These are phyloP conservation scores for Collybia nuda DNA, from an alignment of 768 basidiomycete genomes.

Conservation along the genomic window DNA sequence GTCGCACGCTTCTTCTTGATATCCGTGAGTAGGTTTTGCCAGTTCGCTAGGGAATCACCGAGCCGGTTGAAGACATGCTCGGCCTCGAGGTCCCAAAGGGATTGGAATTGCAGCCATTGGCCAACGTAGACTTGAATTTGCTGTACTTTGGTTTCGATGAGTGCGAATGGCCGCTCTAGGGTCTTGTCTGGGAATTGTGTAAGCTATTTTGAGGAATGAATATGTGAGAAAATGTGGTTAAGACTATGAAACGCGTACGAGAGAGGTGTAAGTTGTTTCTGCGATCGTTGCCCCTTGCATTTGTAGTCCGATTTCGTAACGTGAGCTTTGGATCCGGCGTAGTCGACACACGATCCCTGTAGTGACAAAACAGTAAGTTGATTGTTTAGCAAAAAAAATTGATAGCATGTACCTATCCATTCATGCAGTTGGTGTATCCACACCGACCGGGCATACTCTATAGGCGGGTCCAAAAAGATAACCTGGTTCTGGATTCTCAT, in stretches of 20 bases:
- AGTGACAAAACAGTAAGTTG: background rate
- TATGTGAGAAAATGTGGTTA: background rate
- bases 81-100: constrained; percentile 96
- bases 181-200: constrained; percentile 72
- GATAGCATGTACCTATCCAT: constrained; percentile 64
- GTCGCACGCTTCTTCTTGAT: constrained; percentile 96
- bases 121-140: constrained; percentile 88
- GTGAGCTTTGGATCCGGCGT: constrained; percentile 87
- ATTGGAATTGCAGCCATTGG: constrained; percentile 99
- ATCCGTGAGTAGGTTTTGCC: constrained; percentile 95
- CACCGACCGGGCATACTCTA: constrained; percentile 87
- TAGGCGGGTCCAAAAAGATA: constrained; percentile 97
- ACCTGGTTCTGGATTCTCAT: constrained; percentile 98
- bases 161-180: constrained; percentile 76
- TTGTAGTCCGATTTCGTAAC: constrained; percentile 95
- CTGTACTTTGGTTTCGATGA: constrained; percentile 87
- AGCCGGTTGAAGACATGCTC: constrained; percentile 96
- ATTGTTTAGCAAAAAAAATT: too few relatives aligned
- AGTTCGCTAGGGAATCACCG: constrained; percentile 89
- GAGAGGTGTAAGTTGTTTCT: constrained; percentile 80
- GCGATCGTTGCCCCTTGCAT: constrained; percentile 67
- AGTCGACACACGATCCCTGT: constrained; percentile 85
- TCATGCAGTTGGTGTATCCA: constrained; percentile 91
- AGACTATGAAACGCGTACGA: constrained; percentile 50
- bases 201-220: constrained; percentile 44